These are phyloP conservation scores for Paraurostyla sp. DNA, from an alignment of 73 alveolate species.

Conservation along the genomic window DNA sequence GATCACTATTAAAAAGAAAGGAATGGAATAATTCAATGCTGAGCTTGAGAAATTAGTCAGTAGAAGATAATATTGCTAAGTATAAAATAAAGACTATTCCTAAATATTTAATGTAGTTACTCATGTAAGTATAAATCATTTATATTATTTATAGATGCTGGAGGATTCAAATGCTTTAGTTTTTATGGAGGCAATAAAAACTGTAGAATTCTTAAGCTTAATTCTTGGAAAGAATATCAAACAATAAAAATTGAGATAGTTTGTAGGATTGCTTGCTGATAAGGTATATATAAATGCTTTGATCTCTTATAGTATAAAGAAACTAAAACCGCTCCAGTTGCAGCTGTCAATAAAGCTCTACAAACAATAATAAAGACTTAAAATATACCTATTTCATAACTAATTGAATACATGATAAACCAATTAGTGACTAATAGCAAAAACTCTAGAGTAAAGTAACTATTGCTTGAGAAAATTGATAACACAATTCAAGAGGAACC, in stretches of 20 bases:
- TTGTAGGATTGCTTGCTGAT: constrained; percentile 50
- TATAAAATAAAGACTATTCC: constrained; percentile 57
- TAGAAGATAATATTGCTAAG: constrained; percentile 11
- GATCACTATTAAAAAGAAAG: constrained; percentile 64
- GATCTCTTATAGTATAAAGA: constrained; percentile 54
- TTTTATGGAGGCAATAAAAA: constrained; percentile 66
- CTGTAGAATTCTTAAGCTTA: constrained; percentile 47
- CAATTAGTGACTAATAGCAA: background rate
- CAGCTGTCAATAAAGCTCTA: constrained; percentile 54
- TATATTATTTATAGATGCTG: constrained; percentile 53
- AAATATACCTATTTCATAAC: background rate
- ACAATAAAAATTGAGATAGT: constrained; percentile 51
- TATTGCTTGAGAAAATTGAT: constrained; percentile 54
- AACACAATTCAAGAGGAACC: background rate
- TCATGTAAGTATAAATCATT: constrained; percentile 15
- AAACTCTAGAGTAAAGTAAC: constrained; percentile 72
- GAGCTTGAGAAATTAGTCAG: constrained; percentile 54
- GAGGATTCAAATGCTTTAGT: constrained; percentile 73
- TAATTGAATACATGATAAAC: constrained; percentile 10
- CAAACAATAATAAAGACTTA: background rate
- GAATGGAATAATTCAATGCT: constrained; percentile 42
- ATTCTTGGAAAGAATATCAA: constrained; percentile 33
- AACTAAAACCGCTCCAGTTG: constrained; percentile 65
- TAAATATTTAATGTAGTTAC: constrained; percentile 55
- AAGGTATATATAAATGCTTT: background rate